Conservation (phyloP, 768 basidiomycete genomes). For the Leccinum boreale region DNA sequence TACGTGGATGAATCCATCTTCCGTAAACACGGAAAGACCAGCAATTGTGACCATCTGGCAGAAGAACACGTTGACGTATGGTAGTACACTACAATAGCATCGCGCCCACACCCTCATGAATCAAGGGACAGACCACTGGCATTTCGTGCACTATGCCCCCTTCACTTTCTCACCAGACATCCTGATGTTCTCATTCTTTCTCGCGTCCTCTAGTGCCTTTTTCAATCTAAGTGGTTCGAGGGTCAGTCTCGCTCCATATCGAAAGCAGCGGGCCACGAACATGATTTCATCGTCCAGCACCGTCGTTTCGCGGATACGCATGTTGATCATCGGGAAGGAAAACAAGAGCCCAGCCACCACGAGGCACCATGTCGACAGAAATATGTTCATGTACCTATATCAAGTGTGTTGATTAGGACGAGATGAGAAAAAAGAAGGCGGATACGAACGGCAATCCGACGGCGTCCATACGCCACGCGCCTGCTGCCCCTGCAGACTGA, state of each 20-base stretch:
- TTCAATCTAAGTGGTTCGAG: conserved; percentile 1
- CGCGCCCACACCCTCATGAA: too few relatives aligned
- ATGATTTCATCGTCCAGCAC: conserved; percentile 52
- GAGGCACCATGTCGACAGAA: conserved; percentile 68
- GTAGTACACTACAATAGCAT: not conserved
- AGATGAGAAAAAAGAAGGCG: not conserved
- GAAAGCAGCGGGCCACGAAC: conserved; percentile 34
- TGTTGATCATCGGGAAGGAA: conserved; percentile 68
- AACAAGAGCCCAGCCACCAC: conserved; percentile 61
- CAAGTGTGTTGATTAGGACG: not conserved
- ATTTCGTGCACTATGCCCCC: not conserved
- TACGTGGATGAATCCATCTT: too few relatives aligned
- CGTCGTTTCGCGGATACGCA: conserved; percentile 58
- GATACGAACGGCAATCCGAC: conserved; percentile 57
- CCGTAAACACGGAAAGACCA: too few relatives aligned
- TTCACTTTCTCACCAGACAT: not conserved
- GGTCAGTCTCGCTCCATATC: not conserved
- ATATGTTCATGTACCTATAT: conserved; percentile 60
- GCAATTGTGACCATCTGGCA: too few relatives aligned
- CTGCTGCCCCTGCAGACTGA: conserved; percentile 72
- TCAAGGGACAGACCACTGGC: not conserved
- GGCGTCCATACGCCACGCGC: conserved; percentile 67
- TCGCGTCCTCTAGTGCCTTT: not conserved
- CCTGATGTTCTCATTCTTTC: not conserved
- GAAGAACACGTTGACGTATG: too few relatives aligned